Conservation (phyloP, 2,329 filamentous ascomycete species). For the Cercospora zeina region DNA sequence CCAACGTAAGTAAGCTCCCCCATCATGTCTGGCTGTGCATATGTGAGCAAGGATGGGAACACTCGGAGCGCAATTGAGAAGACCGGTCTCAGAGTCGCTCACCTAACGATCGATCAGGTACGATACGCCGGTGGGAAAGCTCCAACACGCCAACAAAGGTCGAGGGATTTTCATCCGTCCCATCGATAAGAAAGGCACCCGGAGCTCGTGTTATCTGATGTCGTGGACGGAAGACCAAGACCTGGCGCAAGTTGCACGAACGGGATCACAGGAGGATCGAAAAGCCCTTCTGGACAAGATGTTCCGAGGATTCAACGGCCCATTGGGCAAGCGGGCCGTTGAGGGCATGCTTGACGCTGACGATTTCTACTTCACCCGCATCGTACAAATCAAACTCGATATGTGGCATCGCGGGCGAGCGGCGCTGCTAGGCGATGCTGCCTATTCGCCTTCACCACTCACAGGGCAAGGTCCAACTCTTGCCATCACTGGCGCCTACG, state of each 20-base stretch:
- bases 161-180: slow-evolving; percentile 30
- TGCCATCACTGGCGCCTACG: slow-evolving; percentile 45
- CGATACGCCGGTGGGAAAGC: slow-evolving; percentile 25
- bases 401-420: slow-evolving; percentile 41
- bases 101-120: slow-evolving; percentile 12
- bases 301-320: slow-evolving; percentile 20
- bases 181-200: slow-evolving; percentile 17
- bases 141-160: slow-evolving; percentile 22
- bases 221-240: background rate
- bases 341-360: slow-evolving; percentile 29
- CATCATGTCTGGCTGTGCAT: background rate
- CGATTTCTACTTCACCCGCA: slow-evolving; percentile 50
- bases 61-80: background rate
- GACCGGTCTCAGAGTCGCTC: background rate
- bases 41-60: background rate
- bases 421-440: slow-evolving; percentile 45
- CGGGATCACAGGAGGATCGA: slow-evolving; percentile 18
- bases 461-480: slow-evolving; percentile 39
- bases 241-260: slow-evolving; percentile 17
- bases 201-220: slow-evolving; percentile 21
- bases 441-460: slow-evolving; percentile 41
- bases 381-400: slow-evolving; percentile 45
- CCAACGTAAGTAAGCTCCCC: background rate
- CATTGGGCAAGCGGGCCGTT: slow-evolving; percentile 16
- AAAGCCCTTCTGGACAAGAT: slow-evolving; percentile 16